phyloP scores from a whole-genome alignment of 345 rosid species.

The Aquilaria sinensis region DNA sequence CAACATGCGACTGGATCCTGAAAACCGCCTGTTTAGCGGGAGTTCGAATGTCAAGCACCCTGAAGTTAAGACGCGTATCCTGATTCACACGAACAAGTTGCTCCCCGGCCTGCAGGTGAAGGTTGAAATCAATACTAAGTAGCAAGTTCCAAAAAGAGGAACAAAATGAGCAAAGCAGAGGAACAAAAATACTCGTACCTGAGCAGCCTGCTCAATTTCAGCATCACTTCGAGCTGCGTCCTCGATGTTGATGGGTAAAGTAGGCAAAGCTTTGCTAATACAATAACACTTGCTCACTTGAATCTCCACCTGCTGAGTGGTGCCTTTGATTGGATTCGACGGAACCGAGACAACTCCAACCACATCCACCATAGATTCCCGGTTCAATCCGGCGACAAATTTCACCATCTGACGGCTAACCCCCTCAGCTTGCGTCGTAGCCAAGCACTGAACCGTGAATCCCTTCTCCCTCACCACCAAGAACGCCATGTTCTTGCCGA shows the following conservation, averaged over 20 bases:
- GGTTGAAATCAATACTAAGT: background rate
- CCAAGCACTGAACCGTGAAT: slow-evolving; percentile 75
- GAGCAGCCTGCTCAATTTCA: slow-evolving; percentile 59
- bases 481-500: slow-evolving; percentile 52
- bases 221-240: slow-evolving; percentile 79
- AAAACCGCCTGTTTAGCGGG: slow-evolving; percentile 83
- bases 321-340: slow-evolving; percentile 39
- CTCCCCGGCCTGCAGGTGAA: slow-evolving; percentile 39
- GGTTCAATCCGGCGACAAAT: slow-evolving; percentile 40
- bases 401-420: slow-evolving; percentile 64
- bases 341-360: slow-evolving; percentile 49
- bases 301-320: slow-evolving; percentile 70
- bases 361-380: slow-evolving; percentile 64
- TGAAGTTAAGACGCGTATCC: slow-evolving; percentile 70
- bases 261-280: slow-evolving; percentile 45
- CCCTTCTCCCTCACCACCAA: slow-evolving; percentile 60
- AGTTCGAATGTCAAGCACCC: slow-evolving; percentile 74
- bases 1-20: slow-evolving; percentile 51
- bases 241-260: slow-evolving; percentile 64
- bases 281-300: slow-evolving; percentile 59
- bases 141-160: background rate
- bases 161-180: background rate
- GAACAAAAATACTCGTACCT: slow-evolving; percentile 28
- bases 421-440: slow-evolving; percentile 29
- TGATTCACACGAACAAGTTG: slow-evolving; percentile 69